phyloP scores from a whole-genome alignment of 805 yeast species.

The Hanseniaspora nectarophila region DNA sequence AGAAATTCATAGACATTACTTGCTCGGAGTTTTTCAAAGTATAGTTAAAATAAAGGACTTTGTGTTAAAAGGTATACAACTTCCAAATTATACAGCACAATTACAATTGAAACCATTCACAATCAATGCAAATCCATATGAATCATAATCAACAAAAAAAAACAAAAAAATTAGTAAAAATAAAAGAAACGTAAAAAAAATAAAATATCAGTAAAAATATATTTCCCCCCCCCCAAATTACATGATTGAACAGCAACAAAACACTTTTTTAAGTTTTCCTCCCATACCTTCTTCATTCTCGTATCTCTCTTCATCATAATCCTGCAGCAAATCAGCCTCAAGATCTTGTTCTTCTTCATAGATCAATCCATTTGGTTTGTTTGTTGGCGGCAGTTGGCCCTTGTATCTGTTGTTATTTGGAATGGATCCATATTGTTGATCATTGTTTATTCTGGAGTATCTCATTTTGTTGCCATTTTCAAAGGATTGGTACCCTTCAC shows the following conservation, averaged over 20 bases:
- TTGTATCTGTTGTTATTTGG: conserved; percentile 5
- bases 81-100: too few species aligned
- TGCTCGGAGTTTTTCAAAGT: neutral
- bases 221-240: too few species aligned
- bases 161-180: neutral
- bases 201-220: too few species aligned
- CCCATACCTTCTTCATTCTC: neutral
- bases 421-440: conserved; percentile 4
- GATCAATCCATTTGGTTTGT: neutral
- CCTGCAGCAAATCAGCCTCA: neutral
- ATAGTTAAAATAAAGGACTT: too few species aligned
- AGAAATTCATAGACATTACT: too few species aligned
- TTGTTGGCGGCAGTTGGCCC: conserved; percentile 2
- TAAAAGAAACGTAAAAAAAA: neutral
- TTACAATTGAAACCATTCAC: too few species aligned
- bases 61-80: too few species aligned
- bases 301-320: conserved; percentile 1
- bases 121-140: too few species aligned
- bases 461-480: neutral
- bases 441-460: neutral
- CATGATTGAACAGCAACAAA: neutral
- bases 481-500: conserved; percentile 2
- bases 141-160: too few species aligned
- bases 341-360: conserved; percentile 12
- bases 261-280: neutral